Conservation (phyloP, 192 early-diverging fungal species). For the Chytriomyces hyalinus region DNA sequence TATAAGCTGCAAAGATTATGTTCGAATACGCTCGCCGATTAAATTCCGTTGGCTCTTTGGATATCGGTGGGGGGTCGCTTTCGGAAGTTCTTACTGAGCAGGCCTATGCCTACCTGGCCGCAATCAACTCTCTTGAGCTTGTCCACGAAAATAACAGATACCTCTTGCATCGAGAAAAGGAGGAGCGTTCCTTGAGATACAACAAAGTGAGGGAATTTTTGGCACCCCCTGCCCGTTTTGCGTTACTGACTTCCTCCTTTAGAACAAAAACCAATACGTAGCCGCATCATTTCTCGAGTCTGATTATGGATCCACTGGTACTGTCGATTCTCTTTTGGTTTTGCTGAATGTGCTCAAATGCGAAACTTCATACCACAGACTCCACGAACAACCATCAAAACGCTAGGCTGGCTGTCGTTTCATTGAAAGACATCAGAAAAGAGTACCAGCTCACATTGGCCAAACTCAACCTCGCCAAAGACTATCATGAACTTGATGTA, state of each 20-base stretch:
- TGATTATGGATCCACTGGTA: conserved; percentile 21
- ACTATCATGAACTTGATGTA: neutral
- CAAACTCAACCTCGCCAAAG: conserved; percentile 36
- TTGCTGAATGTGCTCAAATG: no score
- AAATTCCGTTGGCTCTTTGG: conserved; percentile 23
- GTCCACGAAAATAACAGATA: conserved; percentile 40
- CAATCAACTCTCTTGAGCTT: conserved; percentile 40
- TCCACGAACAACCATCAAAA: no score
- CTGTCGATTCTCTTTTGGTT: no score
- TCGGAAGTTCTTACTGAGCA: conserved; percentile 37
- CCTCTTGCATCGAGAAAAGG: conserved; percentile 24
- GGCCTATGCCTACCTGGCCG: conserved; percentile 42
- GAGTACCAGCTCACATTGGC: conserved; percentile 42
- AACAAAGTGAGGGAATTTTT: neutral
- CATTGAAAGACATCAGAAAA: conserved; percentile 30
- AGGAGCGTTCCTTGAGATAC: neutral
- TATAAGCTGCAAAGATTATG: conserved; percentile 45
- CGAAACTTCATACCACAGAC: no score
- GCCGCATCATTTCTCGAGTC: neutral
- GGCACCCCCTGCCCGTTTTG: neutral
- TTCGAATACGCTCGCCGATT: conserved; percentile 45
- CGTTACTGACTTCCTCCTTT: neutral
- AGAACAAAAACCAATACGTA: conserved; percentile 22
- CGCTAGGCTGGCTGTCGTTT: conserved; percentile 12
- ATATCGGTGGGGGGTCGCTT: conserved; percentile 30